phyloP scores from a whole-genome alignment of 257 asterid species.

The Thymus quinquecostatus region DNA sequence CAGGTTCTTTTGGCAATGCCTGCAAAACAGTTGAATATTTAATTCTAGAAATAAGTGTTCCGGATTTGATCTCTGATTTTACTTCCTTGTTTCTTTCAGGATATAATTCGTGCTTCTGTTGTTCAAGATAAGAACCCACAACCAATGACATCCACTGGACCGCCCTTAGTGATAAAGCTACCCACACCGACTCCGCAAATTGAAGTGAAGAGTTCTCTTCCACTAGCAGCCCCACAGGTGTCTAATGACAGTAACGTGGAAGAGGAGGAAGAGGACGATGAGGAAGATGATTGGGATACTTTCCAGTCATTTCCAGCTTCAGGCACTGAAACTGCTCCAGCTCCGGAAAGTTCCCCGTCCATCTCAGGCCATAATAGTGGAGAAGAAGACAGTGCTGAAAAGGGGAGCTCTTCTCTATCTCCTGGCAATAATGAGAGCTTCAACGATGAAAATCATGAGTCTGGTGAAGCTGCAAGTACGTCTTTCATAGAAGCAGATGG shows the following conservation, averaged over 20 bases:
- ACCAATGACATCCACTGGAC: slow-evolving; percentile 49
- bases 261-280: slow-evolving; percentile 54
- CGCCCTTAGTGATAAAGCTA: slow-evolving; percentile 69
- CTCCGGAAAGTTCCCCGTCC: slow-evolving; percentile 42
- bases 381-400: slow-evolving; percentile 31
- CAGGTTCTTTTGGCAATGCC: slow-evolving; percentile 58
- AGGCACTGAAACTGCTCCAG: slow-evolving; percentile 47
- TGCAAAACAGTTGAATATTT: neutral
- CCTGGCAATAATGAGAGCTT: slow-evolving; percentile 33
- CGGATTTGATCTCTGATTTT: slow-evolving; percentile 24
- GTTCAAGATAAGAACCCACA: slow-evolving; percentile 64
- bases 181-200: slow-evolving; percentile 58
- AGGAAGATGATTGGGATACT: slow-evolving; percentile 90
- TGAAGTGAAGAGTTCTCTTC: slow-evolving; percentile 38
- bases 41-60: slow-evolving; percentile 7
- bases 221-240: slow-evolving; percentile 46
- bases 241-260: slow-evolving; percentile 39
- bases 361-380: slow-evolving; percentile 32
- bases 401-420: slow-evolving; percentile 40
- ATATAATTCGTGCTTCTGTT: slow-evolving; percentile 83
- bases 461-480: slow-evolving; percentile 36
- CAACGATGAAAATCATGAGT: slow-evolving; percentile 33
- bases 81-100: slow-evolving; percentile 60
- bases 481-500: slow-evolving; percentile 20
- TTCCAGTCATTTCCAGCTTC: slow-evolving; percentile 95